phyloP scores from a whole-genome alignment of 139 green algal species.

The Nannochloris sp. region DNA sequence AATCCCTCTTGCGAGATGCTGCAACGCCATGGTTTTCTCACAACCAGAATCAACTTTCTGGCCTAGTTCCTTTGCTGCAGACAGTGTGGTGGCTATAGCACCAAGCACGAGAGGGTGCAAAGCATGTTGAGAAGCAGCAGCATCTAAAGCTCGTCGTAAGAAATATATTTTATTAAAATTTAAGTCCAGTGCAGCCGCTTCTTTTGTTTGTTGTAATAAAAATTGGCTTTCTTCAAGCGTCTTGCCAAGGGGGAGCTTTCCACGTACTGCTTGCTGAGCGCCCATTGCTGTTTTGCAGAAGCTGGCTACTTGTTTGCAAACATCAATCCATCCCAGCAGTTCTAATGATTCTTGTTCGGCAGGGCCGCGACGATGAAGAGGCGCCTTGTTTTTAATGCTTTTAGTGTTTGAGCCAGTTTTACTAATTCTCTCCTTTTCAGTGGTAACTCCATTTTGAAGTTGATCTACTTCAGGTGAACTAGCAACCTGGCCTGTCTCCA shows the following conservation, averaged over 20 bases:
- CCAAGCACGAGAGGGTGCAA: conserved; percentile 60
- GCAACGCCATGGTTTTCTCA: conserved; percentile 14
- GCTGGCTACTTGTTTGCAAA: conserved; percentile 68
- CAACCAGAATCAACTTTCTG: neutral
- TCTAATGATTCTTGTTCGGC: conserved; percentile 39
- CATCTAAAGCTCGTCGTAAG: conserved; percentile 46
- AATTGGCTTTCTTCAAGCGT: conserved; percentile 42
- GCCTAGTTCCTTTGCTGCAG: conserved; percentile 24
- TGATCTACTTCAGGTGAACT: too few relatives aligned
- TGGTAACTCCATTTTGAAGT: too few relatives aligned
- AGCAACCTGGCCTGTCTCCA: too few relatives aligned
- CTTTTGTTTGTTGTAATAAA: conserved; percentile 63
- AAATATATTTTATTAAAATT: conserved; percentile 44
- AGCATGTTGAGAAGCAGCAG: conserved; percentile 13
- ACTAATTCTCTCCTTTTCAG: too few relatives aligned
- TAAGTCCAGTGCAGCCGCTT: conserved; percentile 29
- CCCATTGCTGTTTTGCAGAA: conserved; percentile 61
- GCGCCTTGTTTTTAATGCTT: too few relatives aligned
- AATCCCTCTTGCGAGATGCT: conserved; percentile 31
- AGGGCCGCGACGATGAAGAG: too few relatives aligned
- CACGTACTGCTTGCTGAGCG: conserved; percentile 28
- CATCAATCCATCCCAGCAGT: conserved; percentile 57
- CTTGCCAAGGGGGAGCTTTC: conserved; percentile 34
- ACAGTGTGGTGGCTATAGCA: conserved; percentile 54
- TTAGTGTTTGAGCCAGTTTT: too few relatives aligned